Base-by-base conservation (phyloP, 306 rosid species). In the Urtica urens region DNA sequence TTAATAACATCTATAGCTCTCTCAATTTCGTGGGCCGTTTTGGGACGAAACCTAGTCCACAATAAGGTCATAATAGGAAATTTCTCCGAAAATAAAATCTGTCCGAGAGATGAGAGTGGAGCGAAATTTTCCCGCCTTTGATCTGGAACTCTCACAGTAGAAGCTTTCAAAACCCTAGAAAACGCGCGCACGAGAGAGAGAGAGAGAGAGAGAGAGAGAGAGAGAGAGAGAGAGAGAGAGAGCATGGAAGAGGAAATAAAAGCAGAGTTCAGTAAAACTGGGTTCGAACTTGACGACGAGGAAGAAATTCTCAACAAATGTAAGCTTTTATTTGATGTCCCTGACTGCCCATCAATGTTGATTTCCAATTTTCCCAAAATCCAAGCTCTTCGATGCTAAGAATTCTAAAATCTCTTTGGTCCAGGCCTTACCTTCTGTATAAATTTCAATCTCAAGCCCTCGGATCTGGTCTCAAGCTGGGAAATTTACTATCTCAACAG, bases 401-500 rank as follows among this genome's bases (percentile, higher is more conserved):
- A n/a, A 10, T 35, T 24, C 68, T 8, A 51, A 38, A 23, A 51
- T 53, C 43, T 54, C 29, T 21, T 46, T 54, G 20, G 52, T 50
- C 29, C 12, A 82, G 99, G 94, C 65, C 68, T 71, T 23, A 14
- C 95, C 8, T 77, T 81, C 55, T 77, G 95, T 76, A 63, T 69
- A 61, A 81, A 79, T 69, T 85, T 77, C 76, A 67, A 55, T 54
- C 79, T 90, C 44, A 77, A 53, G 55, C 81, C 95, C 65, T 71
- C 85, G 3, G 94, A 85, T 55, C 71, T 90, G 40, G 85, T 81
- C 57, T 85, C 95, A 15, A 72, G 78, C 65, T 90, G 97, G 97
- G 97, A 81, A 60, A 68, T 71, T 51, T 77, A 90, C 73, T 84
- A 84, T 60, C 99, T 85, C 55, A 90, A 90, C 68, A 85, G 99